Conservation (phyloP, 108 stramenopile species). For the Cyclotella sp. region DNA sequence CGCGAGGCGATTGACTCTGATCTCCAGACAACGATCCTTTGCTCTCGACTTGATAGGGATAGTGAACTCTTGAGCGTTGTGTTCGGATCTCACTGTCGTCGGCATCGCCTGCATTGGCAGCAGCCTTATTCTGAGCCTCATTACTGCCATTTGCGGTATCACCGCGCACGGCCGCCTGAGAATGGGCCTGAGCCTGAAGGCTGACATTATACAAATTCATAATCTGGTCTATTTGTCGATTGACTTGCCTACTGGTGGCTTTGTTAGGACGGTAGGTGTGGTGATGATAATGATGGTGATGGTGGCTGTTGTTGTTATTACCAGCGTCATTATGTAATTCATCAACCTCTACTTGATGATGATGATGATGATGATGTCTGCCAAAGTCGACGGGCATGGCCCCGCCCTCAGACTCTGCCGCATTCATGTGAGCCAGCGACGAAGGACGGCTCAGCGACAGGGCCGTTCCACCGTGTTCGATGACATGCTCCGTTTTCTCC, state of each 20-base stretch:
- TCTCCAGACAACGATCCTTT: neutral
- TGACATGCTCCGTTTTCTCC: neutral
- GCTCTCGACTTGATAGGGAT: neutral
- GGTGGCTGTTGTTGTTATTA: neutral
- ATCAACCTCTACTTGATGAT: conserved; percentile 3
- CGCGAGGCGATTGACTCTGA: neutral
- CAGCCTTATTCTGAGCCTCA: neutral
- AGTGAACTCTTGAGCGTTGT: neutral
- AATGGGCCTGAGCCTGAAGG: conserved; percentile 10
- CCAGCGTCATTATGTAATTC: neutral
- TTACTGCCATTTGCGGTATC: neutral
- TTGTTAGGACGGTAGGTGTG: neutral
- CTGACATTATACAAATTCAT: conserved; percentile 21
- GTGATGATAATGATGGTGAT: neutral
- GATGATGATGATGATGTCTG: conserved; percentile 9
- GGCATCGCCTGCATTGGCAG: neutral
- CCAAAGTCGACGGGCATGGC: conserved; percentile 1
- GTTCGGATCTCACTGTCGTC: neutral
- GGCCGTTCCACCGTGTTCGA: neutral
- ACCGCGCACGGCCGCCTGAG: neutral
- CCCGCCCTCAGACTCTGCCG: neutral
- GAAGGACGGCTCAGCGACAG: no score
- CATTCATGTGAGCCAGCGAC: neutral
- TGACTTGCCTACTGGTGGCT: conserved; percentile 4
- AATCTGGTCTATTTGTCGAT: conserved; percentile 14